phyloP scores from a whole-genome alignment of 1,139 yeast species.

The Candida sanyaensis region DNA sequence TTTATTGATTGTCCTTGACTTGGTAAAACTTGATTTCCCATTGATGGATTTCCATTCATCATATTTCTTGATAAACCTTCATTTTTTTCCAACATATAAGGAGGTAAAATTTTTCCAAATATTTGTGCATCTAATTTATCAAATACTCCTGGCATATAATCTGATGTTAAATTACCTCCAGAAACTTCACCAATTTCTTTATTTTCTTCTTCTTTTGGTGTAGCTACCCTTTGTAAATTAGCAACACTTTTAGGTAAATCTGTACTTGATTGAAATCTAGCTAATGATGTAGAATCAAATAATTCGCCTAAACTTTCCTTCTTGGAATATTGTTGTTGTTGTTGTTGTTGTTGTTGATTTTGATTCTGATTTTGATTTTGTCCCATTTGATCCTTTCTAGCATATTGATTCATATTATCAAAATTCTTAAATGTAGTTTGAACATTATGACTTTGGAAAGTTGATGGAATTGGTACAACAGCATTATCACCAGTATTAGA shows the following conservation, averaged over 20 bases:
- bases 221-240: slow-evolving; percentile 6
- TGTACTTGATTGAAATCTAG: slow-evolving; percentile 14
- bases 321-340: background rate
- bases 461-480: slow-evolving; percentile 5
- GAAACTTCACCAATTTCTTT: slow-evolving; percentile 12
- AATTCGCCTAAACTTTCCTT: slow-evolving; percentile 13
- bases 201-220: slow-evolving; percentile 12
- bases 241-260: slow-evolving; percentile 11
- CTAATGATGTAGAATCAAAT: slow-evolving; percentile 14
- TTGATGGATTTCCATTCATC: slow-evolving; percentile 3
- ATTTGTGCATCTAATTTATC: slow-evolving; percentile 82
- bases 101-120: slow-evolving; percentile 81
- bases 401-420: slow-evolving; percentile 35
- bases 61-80: slow-evolving; percentile 2
- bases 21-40: slow-evolving; percentile 6
- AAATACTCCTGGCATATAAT: slow-evolving; percentile 76
- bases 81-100: slow-evolving; percentile 64
- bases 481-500: background rate
- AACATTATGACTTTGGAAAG: slow-evolving; percentile 21
- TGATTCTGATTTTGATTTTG: too few species aligned
- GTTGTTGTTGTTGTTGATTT: background rate
- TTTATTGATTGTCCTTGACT: slow-evolving; percentile 1
- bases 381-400: slow-evolving; percentile 4
- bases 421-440: slow-evolving; percentile 35
- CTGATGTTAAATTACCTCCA: slow-evolving; percentile 12